Evolutionary conservation across 805 yeast genomes (phyloP).

Genomic region (Zygoascus ofunaensis): DNA sequence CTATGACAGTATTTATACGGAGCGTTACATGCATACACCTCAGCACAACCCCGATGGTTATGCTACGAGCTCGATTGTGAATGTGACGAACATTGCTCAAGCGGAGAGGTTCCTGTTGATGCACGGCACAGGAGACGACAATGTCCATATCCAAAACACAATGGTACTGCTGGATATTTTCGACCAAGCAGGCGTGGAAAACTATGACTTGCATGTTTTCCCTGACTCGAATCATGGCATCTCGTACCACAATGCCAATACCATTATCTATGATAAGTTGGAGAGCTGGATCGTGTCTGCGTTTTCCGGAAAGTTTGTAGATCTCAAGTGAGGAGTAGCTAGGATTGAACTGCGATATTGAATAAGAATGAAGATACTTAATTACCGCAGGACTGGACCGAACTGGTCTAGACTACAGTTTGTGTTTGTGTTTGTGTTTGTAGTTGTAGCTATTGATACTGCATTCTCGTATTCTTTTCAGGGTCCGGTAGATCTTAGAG

Average conservation of each 20-base stretch:
- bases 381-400: no score
- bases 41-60: conserved; percentile 57
- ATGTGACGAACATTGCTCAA: conserved; percentile 46
- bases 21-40: conserved; percentile 87
- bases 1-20: conserved; percentile 91
- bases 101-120: conserved; percentile 67
- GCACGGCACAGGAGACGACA: conserved; percentile 98
- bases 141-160: conserved; percentile 90
- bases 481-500: no score
- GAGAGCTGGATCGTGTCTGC: conserved; percentile 51
- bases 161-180: conserved; percentile 67
- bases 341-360: no score
- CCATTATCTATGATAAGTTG: conserved; percentile 62
- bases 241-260: conserved; percentile 66
- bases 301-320: conserved; percentile 18
- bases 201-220: conserved; percentile 79
- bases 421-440: no score
- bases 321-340: no score
- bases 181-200: conserved; percentile 66
- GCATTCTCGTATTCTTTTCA: no score
- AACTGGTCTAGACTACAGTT: no score
- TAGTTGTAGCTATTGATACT: no score
- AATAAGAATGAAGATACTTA: no score
- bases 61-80: conserved; percentile 42
- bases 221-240: conserved; percentile 93